Evolutionary conservation across 305 asterid species (phyloP).

Genomic region (Stenogyne calaminthoides): DNA sequence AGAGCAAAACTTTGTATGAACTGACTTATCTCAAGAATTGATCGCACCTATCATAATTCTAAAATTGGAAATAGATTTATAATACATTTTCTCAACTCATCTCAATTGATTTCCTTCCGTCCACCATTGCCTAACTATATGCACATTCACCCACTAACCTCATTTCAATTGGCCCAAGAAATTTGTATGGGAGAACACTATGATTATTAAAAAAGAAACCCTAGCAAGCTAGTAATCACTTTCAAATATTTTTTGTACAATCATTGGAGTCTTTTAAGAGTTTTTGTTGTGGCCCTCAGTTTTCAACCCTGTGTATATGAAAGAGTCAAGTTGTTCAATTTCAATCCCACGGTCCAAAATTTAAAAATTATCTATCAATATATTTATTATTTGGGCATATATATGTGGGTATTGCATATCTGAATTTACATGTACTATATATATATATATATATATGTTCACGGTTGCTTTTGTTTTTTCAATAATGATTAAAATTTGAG

Average conservation of each 20-base stretch:
- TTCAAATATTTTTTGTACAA: constrained; percentile 22
- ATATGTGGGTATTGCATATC: not conserved
- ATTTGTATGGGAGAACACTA: constrained; percentile 26
- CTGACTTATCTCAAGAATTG: too few relatives aligned
- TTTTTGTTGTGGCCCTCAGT: not conserved
- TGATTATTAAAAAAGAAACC: not conserved
- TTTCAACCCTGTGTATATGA: not conserved
- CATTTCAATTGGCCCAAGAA: constrained; percentile 18
- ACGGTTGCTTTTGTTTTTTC: too few relatives aligned
- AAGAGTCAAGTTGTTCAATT: not conserved
- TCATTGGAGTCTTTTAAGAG: constrained; percentile 15
- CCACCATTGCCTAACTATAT: not conserved
- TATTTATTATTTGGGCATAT: not conserved
- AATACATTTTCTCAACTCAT: not conserved
- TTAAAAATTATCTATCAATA: not conserved
- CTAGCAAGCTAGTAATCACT: constrained; percentile 12
- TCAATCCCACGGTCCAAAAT: not conserved
- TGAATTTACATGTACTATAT: too few relatives aligned
- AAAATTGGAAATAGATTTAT: not conserved
- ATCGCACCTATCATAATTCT: too few relatives aligned
- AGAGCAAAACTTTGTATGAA: too few relatives aligned
- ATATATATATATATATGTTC: too few relatives aligned
- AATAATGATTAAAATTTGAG: too few relatives aligned
- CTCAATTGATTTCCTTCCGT: not conserved
- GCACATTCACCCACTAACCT: constrained; percentile 14